A percentile compares a stretch with the other conserved stretches of the same genome.
Conservation (phyloP, 768 basidiomycete species). For the Lactarius tabidus region DNA sequence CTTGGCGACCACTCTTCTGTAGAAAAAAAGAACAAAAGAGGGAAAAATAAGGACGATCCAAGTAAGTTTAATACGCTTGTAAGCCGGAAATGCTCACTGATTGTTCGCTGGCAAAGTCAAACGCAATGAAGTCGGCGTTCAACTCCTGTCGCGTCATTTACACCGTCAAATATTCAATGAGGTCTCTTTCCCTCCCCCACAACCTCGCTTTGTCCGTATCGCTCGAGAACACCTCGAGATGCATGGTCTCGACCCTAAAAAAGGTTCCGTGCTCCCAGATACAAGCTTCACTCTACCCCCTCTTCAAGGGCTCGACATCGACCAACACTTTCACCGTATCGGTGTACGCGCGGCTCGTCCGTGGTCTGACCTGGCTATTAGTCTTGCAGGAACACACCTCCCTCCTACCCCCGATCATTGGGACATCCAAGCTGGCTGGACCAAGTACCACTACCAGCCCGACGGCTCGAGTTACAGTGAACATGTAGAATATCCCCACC, state of each 20-base stretch:
- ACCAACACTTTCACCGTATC: conserved; percentile 85
- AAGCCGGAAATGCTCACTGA: not conserved
- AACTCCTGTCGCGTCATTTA: conserved; percentile 77
- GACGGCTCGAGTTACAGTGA: conserved; percentile 80
- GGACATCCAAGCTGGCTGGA: conserved; percentile 78
- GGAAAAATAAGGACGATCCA: not conserved
- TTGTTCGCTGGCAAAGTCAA: conserved; percentile 40
- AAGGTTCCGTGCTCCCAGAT: conserved; percentile 78
- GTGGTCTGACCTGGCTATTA: conserved; percentile 65
- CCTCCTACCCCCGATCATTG: conserved; percentile 60
- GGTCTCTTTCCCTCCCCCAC: conserved; percentile 58
- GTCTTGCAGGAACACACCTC: conserved; percentile 48
- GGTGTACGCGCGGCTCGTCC: conserved; percentile 68
- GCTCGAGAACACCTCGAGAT: conserved; percentile 74
- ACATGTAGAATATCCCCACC: conserved; percentile 61
- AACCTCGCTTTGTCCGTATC: conserved; percentile 61
- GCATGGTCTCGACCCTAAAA: conserved; percentile 76
- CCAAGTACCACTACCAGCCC: conserved; percentile 63
- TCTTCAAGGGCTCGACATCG: conserved; percentile 74
- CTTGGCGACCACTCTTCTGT: not conserved
- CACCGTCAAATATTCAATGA: conserved; percentile 82
- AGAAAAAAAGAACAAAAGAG: conserved; percentile 13
- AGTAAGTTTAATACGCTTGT: not conserved
- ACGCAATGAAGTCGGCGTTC: conserved; percentile 89
- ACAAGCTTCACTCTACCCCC: conserved; percentile 77